phyloP scores from a whole-genome alignment of 352 stramenopile genomes.

The Thalassiosira hispida region DNA sequence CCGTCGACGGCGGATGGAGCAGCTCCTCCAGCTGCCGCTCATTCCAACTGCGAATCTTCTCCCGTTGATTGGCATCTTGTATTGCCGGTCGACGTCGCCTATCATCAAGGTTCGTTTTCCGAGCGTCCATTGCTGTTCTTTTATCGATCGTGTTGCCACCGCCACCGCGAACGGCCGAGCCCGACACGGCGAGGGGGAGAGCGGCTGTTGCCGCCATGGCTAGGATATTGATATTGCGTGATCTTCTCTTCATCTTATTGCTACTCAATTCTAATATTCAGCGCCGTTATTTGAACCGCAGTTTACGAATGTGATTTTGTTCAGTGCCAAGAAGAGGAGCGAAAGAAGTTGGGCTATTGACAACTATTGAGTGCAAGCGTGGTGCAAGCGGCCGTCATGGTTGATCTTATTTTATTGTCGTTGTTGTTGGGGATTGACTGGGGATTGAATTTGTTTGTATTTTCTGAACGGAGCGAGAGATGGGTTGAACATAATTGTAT shows the following conservation, averaged over 20 bases:
- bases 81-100: background rate
- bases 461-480: no score
- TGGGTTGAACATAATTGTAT: no score
- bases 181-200: background rate
- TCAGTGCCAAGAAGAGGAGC: no score
- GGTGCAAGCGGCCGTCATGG: no score
- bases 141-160: background rate
- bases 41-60: constrained; percentile 14
- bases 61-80: background rate
- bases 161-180: background rate
- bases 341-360: no score
- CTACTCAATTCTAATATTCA: no score
- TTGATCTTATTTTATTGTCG: no score
- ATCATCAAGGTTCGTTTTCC: background rate
- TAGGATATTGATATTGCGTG: background rate
- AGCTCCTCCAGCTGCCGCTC: background rate
- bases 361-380: no score
- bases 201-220: background rate
- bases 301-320: no score
- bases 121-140: background rate
- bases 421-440: no score
- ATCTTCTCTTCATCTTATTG: background rate
- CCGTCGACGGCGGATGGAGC: background rate
- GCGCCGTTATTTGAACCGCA: no score
- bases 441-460: no score